Base-by-base conservation (phyloP, 2,329 filamentous ascomycete genomes). In the Sordariomycetes sp. region DNA sequence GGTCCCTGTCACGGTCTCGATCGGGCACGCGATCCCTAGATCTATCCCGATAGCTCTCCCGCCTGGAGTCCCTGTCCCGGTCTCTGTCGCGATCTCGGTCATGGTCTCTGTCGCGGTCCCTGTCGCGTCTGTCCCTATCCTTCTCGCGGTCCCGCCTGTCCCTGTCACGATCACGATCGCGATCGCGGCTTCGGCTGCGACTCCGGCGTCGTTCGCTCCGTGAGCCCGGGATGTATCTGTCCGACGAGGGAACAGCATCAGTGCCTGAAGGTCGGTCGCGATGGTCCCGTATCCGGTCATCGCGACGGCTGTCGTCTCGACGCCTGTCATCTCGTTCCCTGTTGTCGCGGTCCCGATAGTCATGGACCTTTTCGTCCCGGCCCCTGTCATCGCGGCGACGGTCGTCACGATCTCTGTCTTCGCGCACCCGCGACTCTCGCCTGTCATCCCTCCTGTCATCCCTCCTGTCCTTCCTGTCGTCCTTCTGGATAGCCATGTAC, bases 401-500 rank as follows among this genome's bases (percentile, higher is more conserved):
- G n/a, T n/a, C n/a, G n/a, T n/a, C n/a, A n/a, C n/a, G n/a, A n/a
- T n/a, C n/a, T n/a, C n/a, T n/a, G n/a, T n/a, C n/a, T n/a, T n/a
- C n/a, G n/a, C n/a, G n/a, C n/a, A n/a, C n/a, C n/a, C n/a, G n/a
- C n/a, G n/a, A n/a, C n/a, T n/a, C n/a, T n/a, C n/a, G n/a, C n/a
- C n/a, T n/a, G n/a, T n/a, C n/a, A n/a, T n/a, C n/a, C n/a, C n/a
- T n/a, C n/a, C n/a, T n/a, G n/a, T n/a, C n/a, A n/a, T n/a, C n/a
- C n/a, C n/a, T n/a, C n/a, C n/a, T n/a, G n/a, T n/a, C n/a, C n/a
- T n/a, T n/a, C n/a, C 70, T 64, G 21, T 75, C 74, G 43, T 78
- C 73, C 40, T 72, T 70, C 44, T 77, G 72, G 3, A 72, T 73
- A 6, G 73, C 73, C 24, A 79, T 58, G 44, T 79, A 80, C 5